phyloP scores from a whole-genome alignment of 192 early-diverging fungal genomes.

The Chytriomyces sp. region DNA sequence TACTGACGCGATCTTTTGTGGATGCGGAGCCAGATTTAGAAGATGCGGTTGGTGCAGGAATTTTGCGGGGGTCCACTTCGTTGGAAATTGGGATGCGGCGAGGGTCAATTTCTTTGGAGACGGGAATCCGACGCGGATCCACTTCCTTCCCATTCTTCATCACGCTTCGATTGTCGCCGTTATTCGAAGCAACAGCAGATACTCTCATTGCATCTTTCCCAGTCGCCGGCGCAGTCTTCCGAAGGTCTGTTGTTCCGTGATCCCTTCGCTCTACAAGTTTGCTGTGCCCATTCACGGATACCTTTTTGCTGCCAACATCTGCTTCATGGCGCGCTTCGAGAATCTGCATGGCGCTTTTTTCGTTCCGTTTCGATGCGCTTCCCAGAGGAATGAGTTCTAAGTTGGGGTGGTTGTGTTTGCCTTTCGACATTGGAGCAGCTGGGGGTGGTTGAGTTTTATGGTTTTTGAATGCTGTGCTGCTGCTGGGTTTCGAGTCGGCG shows the following conservation, averaged over 20 bases:
- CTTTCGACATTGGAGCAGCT: not conserved
- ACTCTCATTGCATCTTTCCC: not conserved
- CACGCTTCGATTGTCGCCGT: not conserved
- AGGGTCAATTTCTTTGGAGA: not conserved
- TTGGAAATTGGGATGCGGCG: not conserved
- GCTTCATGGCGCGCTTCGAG: not conserved
- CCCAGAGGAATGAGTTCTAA: not conserved
- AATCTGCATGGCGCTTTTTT: not conserved
- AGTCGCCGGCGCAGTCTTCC: not conserved
- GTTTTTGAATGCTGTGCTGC: not conserved
- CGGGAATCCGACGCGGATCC: slow-evolving; percentile 1
- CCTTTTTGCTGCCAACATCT: not conserved
- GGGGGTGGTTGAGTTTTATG: not conserved
- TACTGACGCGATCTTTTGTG: no score
- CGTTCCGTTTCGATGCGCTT: not conserved
- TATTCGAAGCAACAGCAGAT: not conserved
- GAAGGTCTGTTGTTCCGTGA: not conserved
- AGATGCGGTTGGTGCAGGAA: not conserved
- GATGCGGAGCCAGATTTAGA: no score
- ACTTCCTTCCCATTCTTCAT: not conserved
- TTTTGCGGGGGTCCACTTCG: not conserved
- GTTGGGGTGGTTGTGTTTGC: not conserved
- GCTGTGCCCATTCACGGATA: no score
- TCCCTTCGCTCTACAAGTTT: not conserved
- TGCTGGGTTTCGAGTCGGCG: not conserved